These are phyloP conservation scores for Pythium folliculosum DNA, from an alignment of 352 stramenopile genomes.

Conservation along the genomic window DNA sequence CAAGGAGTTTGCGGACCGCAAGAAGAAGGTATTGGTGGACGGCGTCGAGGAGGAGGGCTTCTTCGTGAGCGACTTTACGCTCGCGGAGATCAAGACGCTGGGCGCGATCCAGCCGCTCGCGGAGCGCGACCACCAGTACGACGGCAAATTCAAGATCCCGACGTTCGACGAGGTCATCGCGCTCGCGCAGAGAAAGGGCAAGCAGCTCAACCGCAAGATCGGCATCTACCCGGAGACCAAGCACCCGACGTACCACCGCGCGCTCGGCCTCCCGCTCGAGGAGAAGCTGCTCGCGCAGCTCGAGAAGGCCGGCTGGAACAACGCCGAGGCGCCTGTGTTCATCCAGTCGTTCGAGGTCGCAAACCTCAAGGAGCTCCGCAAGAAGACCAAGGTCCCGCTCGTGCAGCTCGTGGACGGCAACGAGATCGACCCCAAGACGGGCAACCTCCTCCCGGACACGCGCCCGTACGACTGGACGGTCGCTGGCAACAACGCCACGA, in stretches of 20 bases:
- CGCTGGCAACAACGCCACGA: slow-evolving; percentile 51
- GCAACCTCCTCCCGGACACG: slow-evolving; percentile 43
- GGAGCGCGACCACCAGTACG: slow-evolving; percentile 77
- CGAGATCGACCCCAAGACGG: slow-evolving; percentile 60
- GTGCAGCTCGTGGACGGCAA: slow-evolving; percentile 76
- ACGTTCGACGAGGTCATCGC: slow-evolving; percentile 89
- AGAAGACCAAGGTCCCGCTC: slow-evolving; percentile 70
- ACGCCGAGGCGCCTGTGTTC: slow-evolving; percentile 61
- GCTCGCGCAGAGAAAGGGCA: slow-evolving; percentile 68
- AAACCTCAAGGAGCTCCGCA: slow-evolving; percentile 71
- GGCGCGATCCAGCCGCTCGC: slow-evolving; percentile 74
- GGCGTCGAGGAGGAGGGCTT: slow-evolving; percentile 66
- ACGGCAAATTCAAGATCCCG: slow-evolving; percentile 86
- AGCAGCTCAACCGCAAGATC: slow-evolving; percentile 54
- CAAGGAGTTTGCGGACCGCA: slow-evolving; percentile 70
- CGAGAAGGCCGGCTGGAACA: slow-evolving; percentile 65
- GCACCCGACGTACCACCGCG: slow-evolving; percentile 74
- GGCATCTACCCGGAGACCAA: slow-evolving; percentile 91
- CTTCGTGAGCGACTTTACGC: slow-evolving; percentile 92
- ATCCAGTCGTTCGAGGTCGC: slow-evolving; percentile 79
- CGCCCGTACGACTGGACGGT: slow-evolving; percentile 75
- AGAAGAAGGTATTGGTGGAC: slow-evolving; percentile 58
- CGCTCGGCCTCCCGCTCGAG: slow-evolving; percentile 70
- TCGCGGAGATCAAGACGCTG: slow-evolving; percentile 89
- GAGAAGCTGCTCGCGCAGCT: slow-evolving; percentile 77